A percentile compares a stretch with the other conserved stretches of the same genome.
phyloP scores from a whole-genome alignment of 257 asterid genomes.

The Coffea canephora region DNA sequence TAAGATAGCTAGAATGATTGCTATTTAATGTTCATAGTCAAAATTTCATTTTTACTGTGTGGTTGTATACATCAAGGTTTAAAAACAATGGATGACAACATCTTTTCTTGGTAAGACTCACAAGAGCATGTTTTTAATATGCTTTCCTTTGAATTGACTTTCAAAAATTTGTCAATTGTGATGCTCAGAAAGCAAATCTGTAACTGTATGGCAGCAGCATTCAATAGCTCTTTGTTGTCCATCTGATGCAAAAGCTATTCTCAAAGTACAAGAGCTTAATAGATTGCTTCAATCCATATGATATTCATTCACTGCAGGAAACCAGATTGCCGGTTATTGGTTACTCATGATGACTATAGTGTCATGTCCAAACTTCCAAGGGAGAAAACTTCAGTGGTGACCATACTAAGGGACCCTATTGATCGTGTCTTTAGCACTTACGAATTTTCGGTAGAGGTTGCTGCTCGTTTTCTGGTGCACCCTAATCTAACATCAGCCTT shows the following conservation, averaged over 20 bases:
- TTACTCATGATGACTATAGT: conserved; percentile 95
- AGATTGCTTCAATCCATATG: conserved; percentile 20
- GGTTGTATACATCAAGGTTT: neutral
- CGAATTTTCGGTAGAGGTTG: conserved; percentile 97
- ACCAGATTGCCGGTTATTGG: conserved; percentile 72
- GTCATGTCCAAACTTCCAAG: conserved; percentile 76
- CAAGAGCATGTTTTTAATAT: neutral
- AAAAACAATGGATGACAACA: neutral
- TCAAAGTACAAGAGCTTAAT: neutral
- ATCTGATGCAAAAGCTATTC: conserved; percentile 6
- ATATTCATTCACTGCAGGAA: conserved; percentile 51
- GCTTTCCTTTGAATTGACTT: neutral
- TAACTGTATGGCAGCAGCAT: neutral
- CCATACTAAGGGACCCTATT: conserved; percentile 88
- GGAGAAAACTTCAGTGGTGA: conserved; percentile 80
- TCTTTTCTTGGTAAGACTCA: neutral
- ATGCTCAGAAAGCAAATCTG: neutral
- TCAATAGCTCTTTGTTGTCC: neutral
- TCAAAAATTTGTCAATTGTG: neutral
- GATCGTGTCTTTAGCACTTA: conserved; percentile 93
- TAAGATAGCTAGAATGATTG: neutral
- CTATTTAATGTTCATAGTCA: neutral
- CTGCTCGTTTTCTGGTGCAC: conserved; percentile 88
- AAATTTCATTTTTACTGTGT: neutral
- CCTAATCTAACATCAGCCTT: conserved; percentile 85